Evolutionary conservation across 2,329 filamentous ascomycete species (phyloP), one percentile per base, ranked within the genome.

Genomic region (Fusarium sp.): DNA sequence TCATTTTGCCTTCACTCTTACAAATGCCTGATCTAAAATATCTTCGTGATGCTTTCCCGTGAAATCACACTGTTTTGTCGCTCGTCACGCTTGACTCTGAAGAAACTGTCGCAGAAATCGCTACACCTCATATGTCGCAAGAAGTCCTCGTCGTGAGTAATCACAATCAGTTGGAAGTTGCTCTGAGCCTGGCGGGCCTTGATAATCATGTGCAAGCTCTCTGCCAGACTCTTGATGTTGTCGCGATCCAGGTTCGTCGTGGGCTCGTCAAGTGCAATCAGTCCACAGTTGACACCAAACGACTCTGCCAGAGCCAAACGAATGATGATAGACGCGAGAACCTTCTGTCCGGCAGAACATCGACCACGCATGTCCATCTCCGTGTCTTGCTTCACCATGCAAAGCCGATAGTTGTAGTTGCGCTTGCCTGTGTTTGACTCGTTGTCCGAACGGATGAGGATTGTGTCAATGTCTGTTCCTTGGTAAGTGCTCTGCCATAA

Each of bases 291-390:
- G 74, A 94, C 88, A 68, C 96, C 96, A 77, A 99, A 99, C 72
- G 94, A 97, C 79, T 99, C 96, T 5, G 96, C 96, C 45, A 99
- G 87, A 14, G 96, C 96, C 26, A 99, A 87, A 3, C 96, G 94
- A 78, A 99, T 97, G 79, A 99, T 96, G 81, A 99, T 99, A 78
- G 91, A 94, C 6, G 96, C 96, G 26, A 99, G 88, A 26, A 99
- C 95, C 80, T 97, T 97, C 78, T 99, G 96, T 5, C 96, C 96
- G 2, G 96, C 96, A 70, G 92, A 96, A 84, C 96, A 99, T 55
- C 96, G 92, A 2, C 96, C 96, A 65, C 96, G 93, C 96, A 99
- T 99, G 81, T 99, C 96, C 94, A 99, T 97, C 79, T 99, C 96
- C 1, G 92, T 93, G 74, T 96, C 94, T 76, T 95, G 91, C 82